phyloP scores from a whole-genome alignment of 2,329 filamentous ascomycete species.

The Claviceps purpurea region DNA sequence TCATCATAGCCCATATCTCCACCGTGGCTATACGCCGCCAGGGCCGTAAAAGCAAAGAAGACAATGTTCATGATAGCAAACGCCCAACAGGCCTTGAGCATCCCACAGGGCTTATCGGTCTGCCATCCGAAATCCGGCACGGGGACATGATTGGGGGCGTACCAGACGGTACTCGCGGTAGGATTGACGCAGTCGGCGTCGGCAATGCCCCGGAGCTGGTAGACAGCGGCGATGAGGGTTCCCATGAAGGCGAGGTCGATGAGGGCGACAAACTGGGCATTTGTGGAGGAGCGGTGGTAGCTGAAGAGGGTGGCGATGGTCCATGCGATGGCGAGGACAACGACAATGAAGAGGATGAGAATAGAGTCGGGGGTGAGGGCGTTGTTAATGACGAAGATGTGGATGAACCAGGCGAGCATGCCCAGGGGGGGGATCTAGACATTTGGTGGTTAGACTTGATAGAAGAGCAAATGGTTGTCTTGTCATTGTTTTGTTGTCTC shows the following conservation, averaged over 20 bases:
- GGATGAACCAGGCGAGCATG: slow-evolving; percentile 54
- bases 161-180: slow-evolving; percentile 32
- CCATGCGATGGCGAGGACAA: slow-evolving; percentile 50
- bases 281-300: slow-evolving; percentile 48
- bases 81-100: slow-evolving; percentile 85
- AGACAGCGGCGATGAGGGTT: slow-evolving; percentile 50
- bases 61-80: slow-evolving; percentile 80
- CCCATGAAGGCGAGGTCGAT: slow-evolving; percentile 50
- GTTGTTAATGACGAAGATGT: slow-evolving; percentile 44
- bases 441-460: background rate
- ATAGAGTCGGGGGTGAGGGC: slow-evolving; percentile 47
- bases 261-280: slow-evolving; percentile 47
- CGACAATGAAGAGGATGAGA: slow-evolving; percentile 55
- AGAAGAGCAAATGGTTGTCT: background rate
- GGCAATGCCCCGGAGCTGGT: slow-evolving; percentile 44
- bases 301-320: slow-evolving; percentile 50
- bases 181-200: slow-evolving; percentile 54
- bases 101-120: slow-evolving; percentile 66
- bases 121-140: slow-evolving; percentile 37
- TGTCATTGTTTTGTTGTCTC: background rate
- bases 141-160: slow-evolving; percentile 39
- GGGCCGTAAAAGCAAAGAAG: slow-evolving; percentile 65
- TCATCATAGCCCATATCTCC: slow-evolving; percentile 32
- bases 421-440: slow-evolving; percentile 48
- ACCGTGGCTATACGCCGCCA: slow-evolving; percentile 52